Conservation (phyloP, 129 eudicot species). For the Scalesia atractyloides region DNA sequence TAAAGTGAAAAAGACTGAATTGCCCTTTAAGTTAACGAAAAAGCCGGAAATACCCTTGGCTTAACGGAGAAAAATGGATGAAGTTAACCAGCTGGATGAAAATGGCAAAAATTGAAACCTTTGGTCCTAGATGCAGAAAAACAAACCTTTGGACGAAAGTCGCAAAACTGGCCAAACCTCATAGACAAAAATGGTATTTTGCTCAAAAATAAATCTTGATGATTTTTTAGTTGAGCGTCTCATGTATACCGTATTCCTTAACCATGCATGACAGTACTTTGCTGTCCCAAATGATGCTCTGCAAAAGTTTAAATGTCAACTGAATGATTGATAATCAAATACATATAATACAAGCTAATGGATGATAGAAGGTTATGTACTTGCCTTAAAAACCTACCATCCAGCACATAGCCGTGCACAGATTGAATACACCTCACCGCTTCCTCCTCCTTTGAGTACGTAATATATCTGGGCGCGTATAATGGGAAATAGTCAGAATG, state of each 20-base stretch:
- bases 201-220: too few species aligned
- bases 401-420: slow-evolving; percentile 79
- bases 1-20: too few species aligned
- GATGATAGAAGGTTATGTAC: slow-evolving; percentile 10
- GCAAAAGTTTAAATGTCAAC: slow-evolving; percentile 19
- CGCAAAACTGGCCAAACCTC: too few species aligned
- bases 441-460: slow-evolving; percentile 87
- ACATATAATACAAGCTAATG: slow-evolving; percentile 11
- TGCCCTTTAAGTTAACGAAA: too few species aligned
- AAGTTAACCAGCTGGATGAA: background rate
- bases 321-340: background rate
- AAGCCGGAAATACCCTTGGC: too few species aligned
- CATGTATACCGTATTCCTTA: slow-evolving; percentile 62
- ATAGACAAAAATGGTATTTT: too few species aligned
- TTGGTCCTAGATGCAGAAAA: too few species aligned
- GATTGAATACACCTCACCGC: slow-evolving; percentile 82
- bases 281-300: slow-evolving; percentile 97
- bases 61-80: background rate
- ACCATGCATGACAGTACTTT: slow-evolving; percentile 92
- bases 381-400: slow-evolving; percentile 76
- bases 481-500: background rate
- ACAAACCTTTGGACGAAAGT: too few species aligned
- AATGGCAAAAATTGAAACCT: too few species aligned
- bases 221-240: background rate
- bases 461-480: slow-evolving; percentile 54